phyloP scores from a whole-genome alignment of 139 green algal species.

The Marvania coccoides region DNA sequence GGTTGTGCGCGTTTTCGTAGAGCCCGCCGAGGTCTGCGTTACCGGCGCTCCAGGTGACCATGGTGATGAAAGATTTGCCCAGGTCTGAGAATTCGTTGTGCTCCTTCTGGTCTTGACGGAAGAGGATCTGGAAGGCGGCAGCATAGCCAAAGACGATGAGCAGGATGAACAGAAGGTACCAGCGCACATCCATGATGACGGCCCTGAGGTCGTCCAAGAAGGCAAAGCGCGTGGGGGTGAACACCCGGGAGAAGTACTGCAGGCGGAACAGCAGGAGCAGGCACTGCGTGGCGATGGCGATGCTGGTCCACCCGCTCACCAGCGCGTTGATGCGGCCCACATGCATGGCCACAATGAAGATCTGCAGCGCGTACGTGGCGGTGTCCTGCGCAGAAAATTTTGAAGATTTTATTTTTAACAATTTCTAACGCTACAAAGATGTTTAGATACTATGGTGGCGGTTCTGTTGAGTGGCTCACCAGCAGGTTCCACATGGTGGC shows the following conservation, averaged over 20 bases:
- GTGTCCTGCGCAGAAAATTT: no score
- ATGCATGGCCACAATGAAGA: conserved; percentile 31
- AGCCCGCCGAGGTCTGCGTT: neutral
- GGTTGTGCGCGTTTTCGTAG: neutral
- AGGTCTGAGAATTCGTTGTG: no score
- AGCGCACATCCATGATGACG: neutral
- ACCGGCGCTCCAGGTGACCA: neutral
- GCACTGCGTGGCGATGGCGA: conserved; percentile 10
- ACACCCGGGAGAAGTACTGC: conserved; percentile 12
- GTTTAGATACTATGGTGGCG: no score
- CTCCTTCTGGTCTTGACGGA: conserved; percentile 20
- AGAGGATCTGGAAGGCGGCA: conserved; percentile 38
- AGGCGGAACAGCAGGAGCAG: conserved; percentile 33
- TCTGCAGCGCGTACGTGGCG: no score
- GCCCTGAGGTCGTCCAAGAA: conserved; percentile 1
- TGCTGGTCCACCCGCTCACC: conserved; percentile 17
- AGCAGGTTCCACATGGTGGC: conserved; percentile 38
- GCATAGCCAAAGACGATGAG: conserved; percentile 17
- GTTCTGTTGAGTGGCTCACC: neutral
- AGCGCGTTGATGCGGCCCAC: conserved; percentile 25
- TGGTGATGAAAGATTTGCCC: no score
- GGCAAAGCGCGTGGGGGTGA: conserved; percentile 8
- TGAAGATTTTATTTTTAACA: no score
- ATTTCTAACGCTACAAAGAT: no score
- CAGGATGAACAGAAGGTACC: neutral